phyloP scores from a whole-genome alignment of 2,329 filamentous ascomycete species.

The Paramyrothecium roridum region DNA sequence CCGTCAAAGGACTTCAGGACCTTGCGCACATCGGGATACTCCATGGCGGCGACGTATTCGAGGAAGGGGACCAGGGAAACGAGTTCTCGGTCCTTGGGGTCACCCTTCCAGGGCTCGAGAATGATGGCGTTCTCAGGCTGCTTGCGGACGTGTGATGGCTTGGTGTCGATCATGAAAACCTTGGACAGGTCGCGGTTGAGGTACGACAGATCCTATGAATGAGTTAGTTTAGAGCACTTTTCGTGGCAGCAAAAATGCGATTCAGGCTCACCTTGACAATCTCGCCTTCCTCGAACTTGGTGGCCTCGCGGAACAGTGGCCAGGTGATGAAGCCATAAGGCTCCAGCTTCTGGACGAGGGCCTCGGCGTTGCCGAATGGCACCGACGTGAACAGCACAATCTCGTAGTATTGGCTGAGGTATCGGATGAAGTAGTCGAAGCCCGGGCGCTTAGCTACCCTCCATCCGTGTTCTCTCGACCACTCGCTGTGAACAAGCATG shows the following conservation, averaged over 20 bases:
- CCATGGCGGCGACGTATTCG: slow-evolving; percentile 95
- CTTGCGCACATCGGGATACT: slow-evolving; percentile 80
- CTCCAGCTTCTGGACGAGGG: slow-evolving; percentile 88
- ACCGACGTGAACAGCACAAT: slow-evolving; percentile 92
- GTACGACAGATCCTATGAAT: slow-evolving; percentile 81
- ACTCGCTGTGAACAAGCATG: slow-evolving; percentile 90
- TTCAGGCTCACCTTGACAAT: slow-evolving; percentile 77
- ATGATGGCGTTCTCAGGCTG: slow-evolving; percentile 98
- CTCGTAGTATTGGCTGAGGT: slow-evolving; percentile 97
- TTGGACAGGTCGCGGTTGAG: slow-evolving; percentile 95
- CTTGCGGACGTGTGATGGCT: slow-evolving; percentile 73
- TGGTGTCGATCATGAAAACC: slow-evolving; percentile 90
- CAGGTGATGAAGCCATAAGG: slow-evolving; percentile 94
- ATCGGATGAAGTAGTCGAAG: slow-evolving; percentile 94
- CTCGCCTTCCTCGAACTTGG: slow-evolving; percentile 91
- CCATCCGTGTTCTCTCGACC: slow-evolving; percentile 93
- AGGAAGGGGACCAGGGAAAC: slow-evolving; percentile 92
- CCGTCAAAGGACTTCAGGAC: slow-evolving; percentile 87
- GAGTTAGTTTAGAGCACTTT: slow-evolving; percentile 10
- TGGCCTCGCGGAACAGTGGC: slow-evolving; percentile 94
- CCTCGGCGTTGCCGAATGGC: slow-evolving; percentile 79
- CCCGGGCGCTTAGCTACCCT: slow-evolving; percentile 91
- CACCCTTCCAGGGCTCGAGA: slow-evolving; percentile 84
- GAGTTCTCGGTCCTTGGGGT: slow-evolving; percentile 78
- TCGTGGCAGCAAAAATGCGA: background rate